A percentile compares a stretch with the other conserved stretches of the same genome.
phyloP scores from a whole-genome alignment of 495 filamentous ascomycete genomes.

The Penicillium simplicissimum region DNA sequence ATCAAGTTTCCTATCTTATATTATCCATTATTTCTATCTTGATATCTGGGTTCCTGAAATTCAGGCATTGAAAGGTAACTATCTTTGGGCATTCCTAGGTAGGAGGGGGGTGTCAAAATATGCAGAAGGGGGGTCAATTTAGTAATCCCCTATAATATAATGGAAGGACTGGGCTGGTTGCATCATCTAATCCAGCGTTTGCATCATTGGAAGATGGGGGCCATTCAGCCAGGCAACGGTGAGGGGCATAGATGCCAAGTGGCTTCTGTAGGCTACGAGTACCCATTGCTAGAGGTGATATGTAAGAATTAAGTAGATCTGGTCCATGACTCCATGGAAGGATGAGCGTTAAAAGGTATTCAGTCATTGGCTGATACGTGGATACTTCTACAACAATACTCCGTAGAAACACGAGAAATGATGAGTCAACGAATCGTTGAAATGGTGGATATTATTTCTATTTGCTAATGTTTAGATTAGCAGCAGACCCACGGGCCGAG shows the following conservation, averaged over 20 bases:
- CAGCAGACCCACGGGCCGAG: slow-evolving; percentile 32
- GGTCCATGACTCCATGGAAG: not conserved
- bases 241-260: not conserved
- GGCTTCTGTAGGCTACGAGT: not conserved
- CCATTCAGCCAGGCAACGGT: not conserved
- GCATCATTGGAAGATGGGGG: not conserved
- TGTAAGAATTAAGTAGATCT: not conserved
- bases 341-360: not conserved
- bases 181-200: not conserved
- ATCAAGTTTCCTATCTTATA: no score
- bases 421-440: slow-evolving; percentile 9
- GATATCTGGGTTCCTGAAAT: no score
- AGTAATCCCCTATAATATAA: no score
- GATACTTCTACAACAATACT: not conserved
- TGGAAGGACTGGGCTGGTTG: not conserved
- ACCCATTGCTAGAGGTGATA: no score
- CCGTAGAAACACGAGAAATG: not conserved
- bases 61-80: no score
- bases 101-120: no score
- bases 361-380: not conserved
- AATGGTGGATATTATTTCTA: slow-evolving; percentile 36
- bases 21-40: no score
- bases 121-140: no score
- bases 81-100: no score
- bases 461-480: slow-evolving; percentile 53